phyloP scores from a whole-genome alignment of 805 yeast species.

The Naumovozyma castellii region DNA sequence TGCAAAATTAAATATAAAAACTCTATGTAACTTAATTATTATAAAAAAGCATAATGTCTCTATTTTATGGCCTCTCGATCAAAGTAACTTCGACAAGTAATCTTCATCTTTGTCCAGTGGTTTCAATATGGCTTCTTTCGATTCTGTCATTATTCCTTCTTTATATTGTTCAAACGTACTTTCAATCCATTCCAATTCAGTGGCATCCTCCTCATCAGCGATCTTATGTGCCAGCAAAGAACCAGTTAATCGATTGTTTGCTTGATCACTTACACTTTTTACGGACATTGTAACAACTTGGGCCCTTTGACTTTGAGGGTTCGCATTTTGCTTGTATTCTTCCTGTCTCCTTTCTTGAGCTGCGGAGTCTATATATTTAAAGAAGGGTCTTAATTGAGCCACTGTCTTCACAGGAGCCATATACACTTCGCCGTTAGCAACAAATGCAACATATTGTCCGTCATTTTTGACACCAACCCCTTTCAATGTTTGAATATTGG shows the following conservation, averaged over 20 bases:
- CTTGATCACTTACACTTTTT: constrained; percentile 46
- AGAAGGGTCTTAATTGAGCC: constrained; percentile 73
- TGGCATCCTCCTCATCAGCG: constrained; percentile 51
- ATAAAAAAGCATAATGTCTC: constrained; percentile 1
- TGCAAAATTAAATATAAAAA: neutral
- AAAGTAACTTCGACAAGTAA: constrained; percentile 21
- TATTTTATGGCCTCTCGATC: neutral
- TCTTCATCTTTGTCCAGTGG: constrained; percentile 19
- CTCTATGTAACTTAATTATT: neutral
- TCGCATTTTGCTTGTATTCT: constrained; percentile 33
- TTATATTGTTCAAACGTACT: constrained; percentile 27
- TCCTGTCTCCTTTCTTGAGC: constrained; percentile 37
- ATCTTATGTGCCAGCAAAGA: constrained; percentile 55
- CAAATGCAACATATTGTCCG: constrained; percentile 42
- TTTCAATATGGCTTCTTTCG: constrained; percentile 16
- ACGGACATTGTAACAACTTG: constrained; percentile 74
- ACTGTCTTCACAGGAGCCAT: constrained; percentile 57
- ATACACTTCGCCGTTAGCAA: constrained; percentile 44
- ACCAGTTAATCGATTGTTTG: constrained; percentile 55
- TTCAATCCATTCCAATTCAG: constrained; percentile 38
- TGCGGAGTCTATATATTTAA: constrained; percentile 64
- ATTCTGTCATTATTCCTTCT: constrained; percentile 17
- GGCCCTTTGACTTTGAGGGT: constrained; percentile 33
- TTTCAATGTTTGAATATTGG: constrained; percentile 50
- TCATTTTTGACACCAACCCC: constrained; percentile 56